These are phyloP conservation scores for Lachnellula cervina DNA, from an alignment of 2,329 filamentous ascomycete species.

Conservation along the genomic window DNA sequence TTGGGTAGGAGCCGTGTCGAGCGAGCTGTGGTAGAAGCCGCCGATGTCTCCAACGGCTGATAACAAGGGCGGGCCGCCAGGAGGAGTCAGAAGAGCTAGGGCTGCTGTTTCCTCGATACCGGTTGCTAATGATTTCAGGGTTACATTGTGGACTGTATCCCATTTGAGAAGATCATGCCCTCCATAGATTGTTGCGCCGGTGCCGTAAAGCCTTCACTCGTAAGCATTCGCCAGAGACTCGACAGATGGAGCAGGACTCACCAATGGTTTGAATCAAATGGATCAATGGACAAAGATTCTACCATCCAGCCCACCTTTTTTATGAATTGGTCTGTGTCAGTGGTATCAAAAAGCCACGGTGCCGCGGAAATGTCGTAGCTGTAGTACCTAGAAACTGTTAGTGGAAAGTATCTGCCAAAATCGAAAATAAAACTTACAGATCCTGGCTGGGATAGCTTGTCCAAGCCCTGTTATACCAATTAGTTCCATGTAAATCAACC, in stretches of 20 bases:
- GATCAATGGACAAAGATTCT: constrained; percentile 53
- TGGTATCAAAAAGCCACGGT: constrained; percentile 19
- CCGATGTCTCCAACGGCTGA: constrained; percentile 24
- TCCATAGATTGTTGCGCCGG: constrained; percentile 50
- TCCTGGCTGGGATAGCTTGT: constrained; percentile 6
- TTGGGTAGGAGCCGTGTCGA: constrained; percentile 12
- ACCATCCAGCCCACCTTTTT: constrained; percentile 54
- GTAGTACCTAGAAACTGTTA: constrained; percentile 14
- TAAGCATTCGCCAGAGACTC: not conserved
- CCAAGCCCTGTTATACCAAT: constrained; percentile 5
- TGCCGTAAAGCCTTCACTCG: constrained; percentile 47
- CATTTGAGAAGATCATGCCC: constrained; percentile 30
- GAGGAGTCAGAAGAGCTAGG: constrained; percentile 15
- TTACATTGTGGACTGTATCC: constrained; percentile 12
- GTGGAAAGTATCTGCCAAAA: not conserved
- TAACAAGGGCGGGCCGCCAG: constrained; percentile 20
- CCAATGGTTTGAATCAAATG: constrained; percentile 54
- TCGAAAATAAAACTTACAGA: not conserved
- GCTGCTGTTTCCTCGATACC: constrained; percentile 27
- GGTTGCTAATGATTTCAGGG: constrained; percentile 17
- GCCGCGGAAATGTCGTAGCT: constrained; percentile 20
- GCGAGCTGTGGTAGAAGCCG: constrained; percentile 21
- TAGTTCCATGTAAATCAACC: not conserved
- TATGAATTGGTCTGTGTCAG: constrained; percentile 15
- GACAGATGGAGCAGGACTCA: not conserved